phyloP scores from a whole-genome alignment of 2,329 filamentous ascomycete species.

The Fusarium praegraminearum region DNA sequence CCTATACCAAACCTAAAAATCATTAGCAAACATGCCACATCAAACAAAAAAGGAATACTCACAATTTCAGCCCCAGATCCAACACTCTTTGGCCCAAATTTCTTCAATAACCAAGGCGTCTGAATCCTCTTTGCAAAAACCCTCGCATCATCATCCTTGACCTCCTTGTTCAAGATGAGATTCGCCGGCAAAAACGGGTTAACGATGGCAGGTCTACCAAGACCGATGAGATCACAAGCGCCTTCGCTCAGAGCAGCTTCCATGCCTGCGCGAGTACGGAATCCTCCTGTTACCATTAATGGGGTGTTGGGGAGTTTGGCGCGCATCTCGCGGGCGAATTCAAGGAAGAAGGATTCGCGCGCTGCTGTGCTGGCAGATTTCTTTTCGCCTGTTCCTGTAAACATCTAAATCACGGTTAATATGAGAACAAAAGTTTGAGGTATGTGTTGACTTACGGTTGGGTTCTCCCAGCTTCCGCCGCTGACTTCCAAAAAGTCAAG shows the following conservation, averaged over 20 bases:
- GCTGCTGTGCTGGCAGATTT: conserved; percentile 57
- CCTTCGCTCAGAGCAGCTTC: conserved; percentile 54
- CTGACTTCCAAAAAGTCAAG: conserved; percentile 77
- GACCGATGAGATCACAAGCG: conserved; percentile 57
- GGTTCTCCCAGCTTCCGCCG: conserved; percentile 70
- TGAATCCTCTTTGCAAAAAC: conserved; percentile 18
- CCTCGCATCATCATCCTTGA: conserved; percentile 28
- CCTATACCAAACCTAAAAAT: conserved; percentile 24
- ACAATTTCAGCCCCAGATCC: conserved; percentile 40
- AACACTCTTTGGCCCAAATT: conserved; percentile 28
- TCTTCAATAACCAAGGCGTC: conserved; percentile 36
- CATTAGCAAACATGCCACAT: not conserved
- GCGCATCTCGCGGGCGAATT: conserved; percentile 69
- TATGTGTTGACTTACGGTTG: conserved; percentile 52
- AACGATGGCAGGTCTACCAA: conserved; percentile 55
- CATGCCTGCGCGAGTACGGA: conserved; percentile 62
- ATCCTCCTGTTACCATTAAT: conserved; percentile 72
- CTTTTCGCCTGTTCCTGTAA: conserved; percentile 39
- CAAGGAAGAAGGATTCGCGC: conserved; percentile 76
- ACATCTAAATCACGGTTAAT: conserved; percentile 50
- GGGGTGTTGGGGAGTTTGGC: conserved; percentile 57
- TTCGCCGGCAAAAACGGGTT: conserved; percentile 55
- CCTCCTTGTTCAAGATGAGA: conserved; percentile 33
- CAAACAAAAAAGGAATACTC: accelerated
- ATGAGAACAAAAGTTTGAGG: not conserved